A percentile compares a stretch with the other conserved stretches of the same genome.
These are phyloP conservation scores for button mushroom (Agaricus bisporus) DNA, from an alignment of 768 basidiomycete genomes.

Conservation along the genomic window DNA sequence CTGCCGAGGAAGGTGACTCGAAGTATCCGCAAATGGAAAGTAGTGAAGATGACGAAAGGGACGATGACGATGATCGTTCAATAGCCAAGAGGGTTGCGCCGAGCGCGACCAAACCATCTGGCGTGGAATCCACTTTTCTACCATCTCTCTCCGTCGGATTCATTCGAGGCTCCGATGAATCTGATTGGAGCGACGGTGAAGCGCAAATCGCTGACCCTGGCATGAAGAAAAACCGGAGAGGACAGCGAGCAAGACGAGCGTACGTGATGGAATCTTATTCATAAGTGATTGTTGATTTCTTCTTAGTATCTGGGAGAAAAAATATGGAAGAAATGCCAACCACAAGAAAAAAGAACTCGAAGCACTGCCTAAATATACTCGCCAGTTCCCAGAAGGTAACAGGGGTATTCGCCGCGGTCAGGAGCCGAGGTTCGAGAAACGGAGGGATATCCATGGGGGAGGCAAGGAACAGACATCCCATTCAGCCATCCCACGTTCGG, in stretches of 20 bases:
- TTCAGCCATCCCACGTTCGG: neutral
- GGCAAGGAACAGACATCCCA: constrained; percentile 4
- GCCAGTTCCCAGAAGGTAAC: neutral
- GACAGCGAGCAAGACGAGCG: constrained; percentile 92
- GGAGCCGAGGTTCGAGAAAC: neutral
- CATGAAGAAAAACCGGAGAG: constrained; percentile 80
- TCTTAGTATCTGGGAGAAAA: constrained; percentile 94
- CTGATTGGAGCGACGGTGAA: constrained; percentile 70
- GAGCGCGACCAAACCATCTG: constrained; percentile 9
- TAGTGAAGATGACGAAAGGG: constrained; percentile 9
- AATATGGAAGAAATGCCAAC: constrained; percentile 86
- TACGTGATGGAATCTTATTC: constrained; percentile 40
- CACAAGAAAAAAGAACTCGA: constrained; percentile 59
- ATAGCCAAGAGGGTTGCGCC: constrained; percentile 2
- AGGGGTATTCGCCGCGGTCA: neutral
- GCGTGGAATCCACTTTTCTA: constrained; percentile 49
- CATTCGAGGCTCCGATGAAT: constrained; percentile 67
- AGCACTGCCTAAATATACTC: constrained; percentile 1
- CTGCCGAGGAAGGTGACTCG: constrained; percentile 24
- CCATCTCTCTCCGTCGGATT: constrained; percentile 88
- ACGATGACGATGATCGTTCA: constrained; percentile 12
- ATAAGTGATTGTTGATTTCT: neutral
- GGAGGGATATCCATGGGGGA: neutral
- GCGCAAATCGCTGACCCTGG: constrained; percentile 37
- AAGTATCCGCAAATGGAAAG: constrained; percentile 18